phyloP scores from a whole-genome alignment of 2,329 filamentous ascomycete genomes.

The Botrytis cinerea region DNA sequence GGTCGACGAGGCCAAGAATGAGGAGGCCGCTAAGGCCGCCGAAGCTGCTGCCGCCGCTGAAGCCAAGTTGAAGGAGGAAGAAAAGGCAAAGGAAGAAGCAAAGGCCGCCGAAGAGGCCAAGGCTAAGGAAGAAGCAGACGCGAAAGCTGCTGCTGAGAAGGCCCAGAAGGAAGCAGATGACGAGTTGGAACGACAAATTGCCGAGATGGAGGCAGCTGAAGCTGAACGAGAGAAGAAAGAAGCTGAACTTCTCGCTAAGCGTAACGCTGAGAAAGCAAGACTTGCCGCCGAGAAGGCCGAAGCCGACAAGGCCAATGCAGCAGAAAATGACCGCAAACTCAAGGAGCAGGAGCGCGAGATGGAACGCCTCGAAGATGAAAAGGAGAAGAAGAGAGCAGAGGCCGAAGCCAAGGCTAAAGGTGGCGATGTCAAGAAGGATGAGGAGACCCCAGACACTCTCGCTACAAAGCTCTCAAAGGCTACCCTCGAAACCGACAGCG shows the following conservation, averaged over 20 bases:
- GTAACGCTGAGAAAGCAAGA: slow-evolving; percentile 43
- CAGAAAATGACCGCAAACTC: slow-evolving; percentile 64
- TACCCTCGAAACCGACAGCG: slow-evolving; percentile 49
- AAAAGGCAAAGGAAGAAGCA: slow-evolving; percentile 41
- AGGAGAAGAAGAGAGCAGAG: slow-evolving; percentile 59
- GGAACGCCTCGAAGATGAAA: slow-evolving; percentile 72
- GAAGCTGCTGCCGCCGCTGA: slow-evolving; percentile 38
- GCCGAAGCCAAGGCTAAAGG: slow-evolving; percentile 44
- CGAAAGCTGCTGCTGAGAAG: slow-evolving; percentile 40
- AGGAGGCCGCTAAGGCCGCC: slow-evolving; percentile 44
- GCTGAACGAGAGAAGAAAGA: slow-evolving; percentile 41
- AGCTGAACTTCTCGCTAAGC: slow-evolving; percentile 41
- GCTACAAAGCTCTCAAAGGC: slow-evolving; percentile 54
- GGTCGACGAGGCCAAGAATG: slow-evolving; percentile 40
- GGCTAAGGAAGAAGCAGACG: slow-evolving; percentile 42
- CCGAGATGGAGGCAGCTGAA: slow-evolving; percentile 54
- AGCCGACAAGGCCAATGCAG: slow-evolving; percentile 51
- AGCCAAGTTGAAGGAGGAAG: slow-evolving; percentile 42
- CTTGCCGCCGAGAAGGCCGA: slow-evolving; percentile 48
- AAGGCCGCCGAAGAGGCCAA: slow-evolving; percentile 43
- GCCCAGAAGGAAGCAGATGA: slow-evolving; percentile 52
- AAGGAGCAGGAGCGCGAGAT: slow-evolving; percentile 72
- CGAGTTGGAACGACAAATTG: slow-evolving; percentile 60
- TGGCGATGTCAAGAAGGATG: slow-evolving; percentile 35
- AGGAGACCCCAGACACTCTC: slow-evolving; percentile 39